Percentiles rank a stretch among this genome's conserved stretches.
Conservation (phyloP, 2,329 filamentous ascomycete genomes). For the Fusarium redolens region DNA sequence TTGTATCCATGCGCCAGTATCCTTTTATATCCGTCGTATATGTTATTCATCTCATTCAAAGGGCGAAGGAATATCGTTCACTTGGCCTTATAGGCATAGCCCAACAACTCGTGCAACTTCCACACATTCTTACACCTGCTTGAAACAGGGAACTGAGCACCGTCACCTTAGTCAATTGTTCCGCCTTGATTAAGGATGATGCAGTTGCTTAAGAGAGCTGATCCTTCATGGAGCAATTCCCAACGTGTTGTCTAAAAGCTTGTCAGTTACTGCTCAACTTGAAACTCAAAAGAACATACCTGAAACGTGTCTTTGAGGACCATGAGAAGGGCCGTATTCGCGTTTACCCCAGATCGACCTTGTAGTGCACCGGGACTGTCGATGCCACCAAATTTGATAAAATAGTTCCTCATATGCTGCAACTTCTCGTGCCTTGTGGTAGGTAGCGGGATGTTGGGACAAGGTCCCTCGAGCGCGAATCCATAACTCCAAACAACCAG, state of each 20-base stretch:
- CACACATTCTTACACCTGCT: neutral
- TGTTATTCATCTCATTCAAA: neutral
- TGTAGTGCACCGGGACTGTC: slow-evolving; percentile 81
- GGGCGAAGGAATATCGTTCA: neutral
- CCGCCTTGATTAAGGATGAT: slow-evolving; percentile 61
- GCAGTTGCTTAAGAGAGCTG: slow-evolving; percentile 82
- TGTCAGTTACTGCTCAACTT: neutral
- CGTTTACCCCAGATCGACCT: slow-evolving; percentile 79
- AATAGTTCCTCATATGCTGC: slow-evolving; percentile 81
- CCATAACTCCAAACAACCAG: slow-evolving; percentile 97
- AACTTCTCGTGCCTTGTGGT: slow-evolving; percentile 73
- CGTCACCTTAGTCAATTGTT: slow-evolving; percentile 34
- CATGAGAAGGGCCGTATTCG: slow-evolving; percentile 83
- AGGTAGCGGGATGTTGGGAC: slow-evolving; percentile 64
- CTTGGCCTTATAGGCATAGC: neutral
- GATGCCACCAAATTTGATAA: slow-evolving; percentile 78
- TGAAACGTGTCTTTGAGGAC: slow-evolving; percentile 83
- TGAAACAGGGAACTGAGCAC: neutral
- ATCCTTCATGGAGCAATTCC: slow-evolving; percentile 92
- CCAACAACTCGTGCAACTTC: neutral
- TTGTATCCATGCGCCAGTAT: slow-evolving; percentile 15
- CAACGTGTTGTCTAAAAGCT: slow-evolving; percentile 74
- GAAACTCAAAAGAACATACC: neutral
- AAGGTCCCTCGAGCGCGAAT: slow-evolving; percentile 86
- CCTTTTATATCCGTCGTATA: slow-evolving; percentile 11